Evolutionary conservation across 2,329 filamentous ascomycete genomes (phyloP).

Genomic region (Fusarium musae): DNA sequence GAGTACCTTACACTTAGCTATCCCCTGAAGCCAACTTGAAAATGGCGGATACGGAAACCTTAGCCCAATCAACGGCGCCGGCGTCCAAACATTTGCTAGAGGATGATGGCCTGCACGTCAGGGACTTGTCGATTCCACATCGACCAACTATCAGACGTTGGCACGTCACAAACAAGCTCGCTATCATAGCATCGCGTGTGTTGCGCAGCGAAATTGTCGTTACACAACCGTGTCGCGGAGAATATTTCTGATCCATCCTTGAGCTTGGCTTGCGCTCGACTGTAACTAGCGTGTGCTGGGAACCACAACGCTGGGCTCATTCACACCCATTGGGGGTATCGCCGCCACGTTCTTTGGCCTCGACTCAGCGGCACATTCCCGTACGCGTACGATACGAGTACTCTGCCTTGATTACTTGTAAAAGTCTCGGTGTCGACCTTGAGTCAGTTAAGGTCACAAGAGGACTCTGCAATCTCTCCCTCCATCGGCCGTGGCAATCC

Average conservation of each 20-base stretch:
- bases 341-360: conserved; percentile 44
- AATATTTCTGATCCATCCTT: conserved; percentile 46
- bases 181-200: conserved; percentile 40
- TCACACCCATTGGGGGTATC: conserved; percentile 45
- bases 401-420: conserved; percentile 18
- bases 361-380: conserved; percentile 26
- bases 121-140: conserved; percentile 39
- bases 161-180: conserved; percentile 36
- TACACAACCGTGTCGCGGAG: conserved; percentile 47
- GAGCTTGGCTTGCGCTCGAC: conserved; percentile 47
- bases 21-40: conserved; percentile 36
- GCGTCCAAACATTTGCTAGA: conserved; percentile 30
- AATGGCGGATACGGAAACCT: conserved; percentile 31
- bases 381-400: conserved; percentile 12
- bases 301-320: conserved; percentile 47
- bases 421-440: conserved; percentile 38
- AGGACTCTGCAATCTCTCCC: conserved; percentile 42
- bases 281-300: conserved; percentile 45
- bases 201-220: conserved; percentile 43
- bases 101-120: conserved; percentile 41
- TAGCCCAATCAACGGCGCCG: conserved; percentile 40
- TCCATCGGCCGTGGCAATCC: conserved; percentile 42
- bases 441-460: conserved; percentile 46
- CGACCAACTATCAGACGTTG: conserved; percentile 24
- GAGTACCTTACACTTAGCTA: conserved; percentile 7